Percentiles rank a stretch among this genome's conserved stretches.
Conservation (phyloP, 176 grass and related monocot species). For the Pontederia paniculata region DNA sequence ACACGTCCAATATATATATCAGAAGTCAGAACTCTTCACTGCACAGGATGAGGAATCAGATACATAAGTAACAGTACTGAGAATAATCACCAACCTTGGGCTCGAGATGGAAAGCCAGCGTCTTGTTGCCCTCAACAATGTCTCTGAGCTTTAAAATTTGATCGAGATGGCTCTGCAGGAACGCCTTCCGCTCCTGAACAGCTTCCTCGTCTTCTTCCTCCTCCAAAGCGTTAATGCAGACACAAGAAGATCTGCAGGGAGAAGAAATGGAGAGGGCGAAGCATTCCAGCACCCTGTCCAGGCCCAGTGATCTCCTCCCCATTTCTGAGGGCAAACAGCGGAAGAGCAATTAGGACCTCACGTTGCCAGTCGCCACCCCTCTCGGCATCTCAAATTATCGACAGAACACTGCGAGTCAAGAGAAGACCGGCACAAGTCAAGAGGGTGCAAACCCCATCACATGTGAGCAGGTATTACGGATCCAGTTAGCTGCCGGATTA, state of each 20-base stretch:
- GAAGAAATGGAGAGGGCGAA: conserved; percentile 60
- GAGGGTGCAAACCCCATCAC: neutral
- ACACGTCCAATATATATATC: neutral
- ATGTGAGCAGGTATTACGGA: neutral
- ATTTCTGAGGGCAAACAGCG: conserved; percentile 7
- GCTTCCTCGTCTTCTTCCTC: conserved; percentile 44
- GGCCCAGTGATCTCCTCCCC: conserved; percentile 45
- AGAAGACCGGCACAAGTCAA: neutral
- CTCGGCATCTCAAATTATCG: neutral
- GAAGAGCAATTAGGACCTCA: neutral
- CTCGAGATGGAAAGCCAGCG: conserved; percentile 83
- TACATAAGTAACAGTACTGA: neutral
- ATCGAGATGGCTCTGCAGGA: conserved; percentile 61
- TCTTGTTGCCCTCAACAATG: conserved; percentile 46
- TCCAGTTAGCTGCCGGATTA: no score
- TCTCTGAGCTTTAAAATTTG: conserved; percentile 76
- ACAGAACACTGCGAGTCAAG: neutral
- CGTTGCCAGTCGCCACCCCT: neutral
- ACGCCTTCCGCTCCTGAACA: conserved; percentile 40
- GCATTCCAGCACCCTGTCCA: conserved; percentile 68
- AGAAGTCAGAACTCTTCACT: neutral
- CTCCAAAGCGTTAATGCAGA: conserved; percentile 40
- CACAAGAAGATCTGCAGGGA: conserved; percentile 46
- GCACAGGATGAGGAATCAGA: neutral
- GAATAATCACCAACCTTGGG: conserved; percentile 45